Conservation (phyloP, 257 asterid species). For the Solanum raphanifolium region DNA sequence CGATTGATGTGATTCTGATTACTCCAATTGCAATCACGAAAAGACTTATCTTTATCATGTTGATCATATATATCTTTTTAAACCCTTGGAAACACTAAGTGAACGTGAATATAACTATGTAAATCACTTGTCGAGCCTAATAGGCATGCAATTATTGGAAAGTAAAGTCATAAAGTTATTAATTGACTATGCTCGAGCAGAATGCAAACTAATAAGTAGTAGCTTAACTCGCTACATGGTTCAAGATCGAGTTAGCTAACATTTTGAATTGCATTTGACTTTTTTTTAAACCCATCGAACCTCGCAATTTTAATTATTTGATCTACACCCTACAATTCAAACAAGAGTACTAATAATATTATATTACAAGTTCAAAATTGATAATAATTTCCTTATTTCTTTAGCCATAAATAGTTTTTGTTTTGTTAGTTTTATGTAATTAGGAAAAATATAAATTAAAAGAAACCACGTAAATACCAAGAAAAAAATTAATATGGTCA, state of each 20-base stretch:
- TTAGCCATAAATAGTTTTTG: neutral
- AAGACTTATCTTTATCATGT: neutral
- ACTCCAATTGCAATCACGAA: neutral
- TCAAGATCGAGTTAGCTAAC: neutral
- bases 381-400: neutral
- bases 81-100: neutral
- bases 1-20: neutral
- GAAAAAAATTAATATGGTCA: neutral
- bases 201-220: neutral
- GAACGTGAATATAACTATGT: neutral
- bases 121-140: neutral
- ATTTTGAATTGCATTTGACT: neutral
- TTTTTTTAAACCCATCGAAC: neutral
- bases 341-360: neutral
- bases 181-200: neutral
- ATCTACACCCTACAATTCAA: neutral
- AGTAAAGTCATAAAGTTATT: neutral
- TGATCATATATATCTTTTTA: neutral
- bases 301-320: neutral
- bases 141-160: neutral
- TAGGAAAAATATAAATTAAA: neutral
- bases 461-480: neutral
- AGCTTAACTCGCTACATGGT: neutral
- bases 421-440: neutral
- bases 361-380: neutral